Evolutionary conservation across 495 filamentous ascomycete genomes (phyloP).

Genomic region (Paragyromitra xinjiangensis): DNA sequence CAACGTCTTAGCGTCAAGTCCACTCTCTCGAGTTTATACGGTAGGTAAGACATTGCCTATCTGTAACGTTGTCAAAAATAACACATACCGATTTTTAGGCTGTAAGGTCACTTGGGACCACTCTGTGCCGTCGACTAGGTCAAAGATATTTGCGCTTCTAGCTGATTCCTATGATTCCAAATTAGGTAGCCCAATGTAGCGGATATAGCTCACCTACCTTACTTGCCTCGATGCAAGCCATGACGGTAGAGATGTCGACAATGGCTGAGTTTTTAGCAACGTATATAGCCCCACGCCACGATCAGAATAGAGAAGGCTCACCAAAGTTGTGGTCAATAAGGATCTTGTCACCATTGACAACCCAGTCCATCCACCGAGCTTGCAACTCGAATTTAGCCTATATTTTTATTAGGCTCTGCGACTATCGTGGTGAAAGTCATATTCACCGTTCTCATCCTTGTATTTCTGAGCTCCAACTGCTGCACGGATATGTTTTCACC

Average conservation of each 20-base stretch:
- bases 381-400: background rate
- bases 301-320: background rate
- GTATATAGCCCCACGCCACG: too few relatives aligned
- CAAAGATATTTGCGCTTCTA: conserved; percentile 8
- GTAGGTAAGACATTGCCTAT: background rate
- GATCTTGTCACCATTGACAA: conserved; percentile 19
- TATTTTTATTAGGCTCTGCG: background rate
- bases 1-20: too few relatives aligned
- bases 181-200: background rate
- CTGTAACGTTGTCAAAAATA: background rate
- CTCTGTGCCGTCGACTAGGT: conserved; percentile 8
- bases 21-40: background rate
- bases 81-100: conserved; percentile 16
- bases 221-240: conserved; percentile 27
- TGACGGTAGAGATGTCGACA: conserved; percentile 24
- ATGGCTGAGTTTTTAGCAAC: background rate
- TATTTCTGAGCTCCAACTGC: too few relatives aligned
- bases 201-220: background rate
- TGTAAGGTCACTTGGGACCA: conserved; percentile 23
- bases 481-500: too few relatives aligned
- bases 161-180: background rate
- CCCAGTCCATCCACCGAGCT: conserved; percentile 34
- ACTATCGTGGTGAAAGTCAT: too few relatives aligned
- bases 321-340: conserved; percentile 30
- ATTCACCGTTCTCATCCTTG: too few relatives aligned